Conservation (phyloP, 2,329 filamentous ascomycete species). For the Golovinomyces cichoracearum region DNA sequence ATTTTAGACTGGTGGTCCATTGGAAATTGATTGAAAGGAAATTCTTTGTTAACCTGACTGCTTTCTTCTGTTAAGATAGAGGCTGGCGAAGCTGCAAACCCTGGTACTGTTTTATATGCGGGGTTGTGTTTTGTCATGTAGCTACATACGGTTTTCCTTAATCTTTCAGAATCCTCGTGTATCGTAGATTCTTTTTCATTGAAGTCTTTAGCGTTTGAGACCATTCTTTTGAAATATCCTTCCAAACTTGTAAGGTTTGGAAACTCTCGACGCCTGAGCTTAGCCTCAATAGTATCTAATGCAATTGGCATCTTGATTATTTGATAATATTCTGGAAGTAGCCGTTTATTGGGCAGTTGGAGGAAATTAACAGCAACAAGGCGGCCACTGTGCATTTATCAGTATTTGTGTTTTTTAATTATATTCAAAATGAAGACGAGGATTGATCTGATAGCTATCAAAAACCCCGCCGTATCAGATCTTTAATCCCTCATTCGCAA, state of each 20-base stretch:
- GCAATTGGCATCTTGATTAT: conserved; percentile 55
- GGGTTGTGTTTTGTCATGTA: conserved; percentile 74
- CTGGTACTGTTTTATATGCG: conserved; percentile 38
- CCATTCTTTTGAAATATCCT: conserved; percentile 67
- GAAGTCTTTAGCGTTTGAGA: conserved; percentile 65
- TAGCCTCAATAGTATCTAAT: conserved; percentile 48
- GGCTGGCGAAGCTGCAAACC: conserved; percentile 46
- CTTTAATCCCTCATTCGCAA: too few relatives aligned
- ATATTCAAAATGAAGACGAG: too few relatives aligned
- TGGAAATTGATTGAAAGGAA: conserved; percentile 13
- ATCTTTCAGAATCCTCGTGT: conserved; percentile 63
- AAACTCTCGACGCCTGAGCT: conserved; percentile 44
- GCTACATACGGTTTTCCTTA: conserved; percentile 65
- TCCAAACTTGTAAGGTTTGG: conserved; percentile 47
- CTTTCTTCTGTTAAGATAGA: conserved; percentile 24
- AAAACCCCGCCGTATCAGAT: too few relatives aligned
- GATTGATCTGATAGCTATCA: too few relatives aligned
- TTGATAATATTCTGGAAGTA: conserved; percentile 51
- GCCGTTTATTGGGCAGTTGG: conserved; percentile 35
- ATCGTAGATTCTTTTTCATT: conserved; percentile 46
- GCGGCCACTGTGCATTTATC: conserved; percentile 29
- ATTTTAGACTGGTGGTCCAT: conserved; percentile 9
- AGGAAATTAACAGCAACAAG: conserved; percentile 53
- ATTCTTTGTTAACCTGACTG: conserved; percentile 14
- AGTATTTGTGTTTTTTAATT: not conserved